Percentiles rank a stretch among this genome's conserved stretches.
These are phyloP conservation scores for Cytospora piceae DNA, from an alignment of 2,329 filamentous ascomycete species.

Conservation along the genomic window DNA sequence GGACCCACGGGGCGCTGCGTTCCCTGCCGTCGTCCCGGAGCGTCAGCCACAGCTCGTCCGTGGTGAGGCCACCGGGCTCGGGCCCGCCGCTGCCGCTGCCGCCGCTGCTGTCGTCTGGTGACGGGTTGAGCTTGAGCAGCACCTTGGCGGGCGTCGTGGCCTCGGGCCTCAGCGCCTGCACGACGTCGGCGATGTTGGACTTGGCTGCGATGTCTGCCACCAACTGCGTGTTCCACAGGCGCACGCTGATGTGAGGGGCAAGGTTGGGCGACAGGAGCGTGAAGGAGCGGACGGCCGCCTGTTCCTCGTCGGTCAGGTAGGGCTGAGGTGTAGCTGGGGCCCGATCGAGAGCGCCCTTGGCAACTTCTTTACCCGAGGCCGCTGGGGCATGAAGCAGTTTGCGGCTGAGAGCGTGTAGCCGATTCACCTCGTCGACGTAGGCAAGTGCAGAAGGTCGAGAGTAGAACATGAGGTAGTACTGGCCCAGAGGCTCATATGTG, in stretches of 20 bases:
- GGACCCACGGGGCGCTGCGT: conserved; percentile 46
- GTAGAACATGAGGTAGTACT: conserved; percentile 73
- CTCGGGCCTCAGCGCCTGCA: conserved; percentile 32
- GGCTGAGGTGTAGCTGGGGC: conserved; percentile 43
- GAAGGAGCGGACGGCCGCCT: conserved; percentile 51
- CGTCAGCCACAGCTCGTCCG: conserved; percentile 41
- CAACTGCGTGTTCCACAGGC: conserved; percentile 32
- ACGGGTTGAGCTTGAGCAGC: conserved; percentile 40
- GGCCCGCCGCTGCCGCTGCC: conserved; percentile 37
- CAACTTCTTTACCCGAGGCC: conserved; percentile 39
- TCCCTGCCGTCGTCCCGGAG: conserved; percentile 48
- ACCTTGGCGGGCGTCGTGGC: conserved; percentile 38
- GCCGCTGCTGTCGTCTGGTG: conserved; percentile 18
- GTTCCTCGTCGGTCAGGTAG: conserved; percentile 38
- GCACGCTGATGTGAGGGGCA: conserved; percentile 30
- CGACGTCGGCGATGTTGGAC: conserved; percentile 33
- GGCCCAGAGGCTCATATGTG: conserved; percentile 65
- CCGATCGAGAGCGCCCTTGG: conserved; percentile 45
- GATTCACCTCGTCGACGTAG: conserved; percentile 60
- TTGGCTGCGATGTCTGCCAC: conserved; percentile 28
- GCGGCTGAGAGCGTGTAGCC: conserved; percentile 48
- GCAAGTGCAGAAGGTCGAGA: conserved; percentile 59
- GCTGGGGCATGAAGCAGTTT: conserved; percentile 39
- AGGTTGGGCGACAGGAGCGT: conserved; percentile 51
- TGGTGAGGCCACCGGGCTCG: conserved; percentile 35